These are phyloP conservation scores for Yamadazyma pseudoaaseri DNA, from an alignment of 1,139 yeast genomes.

Conservation along the genomic window DNA sequence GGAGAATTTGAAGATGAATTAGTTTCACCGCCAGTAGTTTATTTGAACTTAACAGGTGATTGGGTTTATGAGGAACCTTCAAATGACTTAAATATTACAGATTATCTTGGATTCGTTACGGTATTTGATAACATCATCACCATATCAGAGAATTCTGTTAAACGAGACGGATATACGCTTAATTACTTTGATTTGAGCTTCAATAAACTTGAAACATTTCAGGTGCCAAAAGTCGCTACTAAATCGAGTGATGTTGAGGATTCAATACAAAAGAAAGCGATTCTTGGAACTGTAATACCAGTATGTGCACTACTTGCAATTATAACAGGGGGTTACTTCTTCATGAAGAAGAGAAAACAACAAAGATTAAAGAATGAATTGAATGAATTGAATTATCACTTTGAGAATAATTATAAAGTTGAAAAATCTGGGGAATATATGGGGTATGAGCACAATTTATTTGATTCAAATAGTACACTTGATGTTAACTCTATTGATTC, in stretches of 20 bases:
- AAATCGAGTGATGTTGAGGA: constrained; percentile 6
- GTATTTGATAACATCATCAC: constrained; percentile 42
- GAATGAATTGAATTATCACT: constrained; percentile 35
- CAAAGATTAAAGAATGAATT: constrained; percentile 20
- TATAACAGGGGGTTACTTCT: constrained; percentile 17
- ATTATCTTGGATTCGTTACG: constrained; percentile 42
- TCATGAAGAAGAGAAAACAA: constrained; percentile 22
- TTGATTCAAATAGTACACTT: constrained; percentile 42
- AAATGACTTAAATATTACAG: constrained; percentile 21
- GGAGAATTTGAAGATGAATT: constrained; percentile 24
- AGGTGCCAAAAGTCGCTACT: constrained; percentile 9
- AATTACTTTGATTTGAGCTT: constrained; percentile 18
- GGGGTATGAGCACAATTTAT: constrained; percentile 5
- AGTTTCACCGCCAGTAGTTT: constrained; percentile 24
- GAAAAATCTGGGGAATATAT: constrained; percentile 5
- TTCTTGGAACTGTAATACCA: constrained; percentile 39
- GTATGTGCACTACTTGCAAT: constrained; percentile 22
- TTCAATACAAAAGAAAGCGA: constrained; percentile 25
- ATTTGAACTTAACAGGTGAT: constrained; percentile 24
- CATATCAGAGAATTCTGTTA: constrained; percentile 11
- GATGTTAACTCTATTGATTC: constrained; percentile 42
- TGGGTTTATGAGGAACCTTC: constrained; percentile 31
- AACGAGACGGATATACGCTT: constrained; percentile 12
- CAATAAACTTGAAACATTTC: constrained; percentile 15
- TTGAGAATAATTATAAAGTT: constrained; percentile 25